phyloP scores from a whole-genome alignment of 116 monocot species.

The Zostera marina region DNA sequence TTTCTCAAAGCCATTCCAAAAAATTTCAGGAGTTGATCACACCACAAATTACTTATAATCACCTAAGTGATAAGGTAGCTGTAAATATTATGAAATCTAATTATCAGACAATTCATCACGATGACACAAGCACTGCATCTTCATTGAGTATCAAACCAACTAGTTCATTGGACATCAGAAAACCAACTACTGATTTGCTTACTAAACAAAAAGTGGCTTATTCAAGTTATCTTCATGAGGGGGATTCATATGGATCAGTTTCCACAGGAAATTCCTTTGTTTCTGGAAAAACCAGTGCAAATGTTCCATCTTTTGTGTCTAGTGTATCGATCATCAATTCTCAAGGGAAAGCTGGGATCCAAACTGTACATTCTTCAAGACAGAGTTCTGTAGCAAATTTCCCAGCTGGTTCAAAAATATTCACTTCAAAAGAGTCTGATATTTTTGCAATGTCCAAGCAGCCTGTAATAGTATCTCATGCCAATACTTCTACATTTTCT shows the following conservation, averaged over 20 bases:
- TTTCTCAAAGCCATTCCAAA: neutral
- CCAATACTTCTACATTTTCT: constrained; percentile 9
- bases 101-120: neutral
- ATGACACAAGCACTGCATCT: constrained; percentile 1
- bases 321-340: constrained; percentile 9
- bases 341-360: constrained; percentile 8
- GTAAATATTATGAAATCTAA: too few relatives aligned
- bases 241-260: constrained; percentile 14
- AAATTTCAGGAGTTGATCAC: neutral
- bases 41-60: neutral
- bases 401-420: constrained; percentile 7
- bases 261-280: constrained; percentile 8
- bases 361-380: constrained; percentile 5
- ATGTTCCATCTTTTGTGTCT: constrained; percentile 12
- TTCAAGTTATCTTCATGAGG: constrained; percentile 13
- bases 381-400: constrained; percentile 5
- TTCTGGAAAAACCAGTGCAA: constrained; percentile 9
- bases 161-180: constrained; percentile 10
- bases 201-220: constrained; percentile 6
- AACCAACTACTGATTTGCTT: constrained; percentile 6
- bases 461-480: constrained; percentile 11
- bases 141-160: constrained; percentile 4
- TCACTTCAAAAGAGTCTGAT: constrained; percentile 8
- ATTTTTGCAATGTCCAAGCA: constrained; percentile 4
- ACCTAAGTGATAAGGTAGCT: neutral